Conservation (phyloP, 345 rosid species). For the Tarenaya hassleriana region DNA sequence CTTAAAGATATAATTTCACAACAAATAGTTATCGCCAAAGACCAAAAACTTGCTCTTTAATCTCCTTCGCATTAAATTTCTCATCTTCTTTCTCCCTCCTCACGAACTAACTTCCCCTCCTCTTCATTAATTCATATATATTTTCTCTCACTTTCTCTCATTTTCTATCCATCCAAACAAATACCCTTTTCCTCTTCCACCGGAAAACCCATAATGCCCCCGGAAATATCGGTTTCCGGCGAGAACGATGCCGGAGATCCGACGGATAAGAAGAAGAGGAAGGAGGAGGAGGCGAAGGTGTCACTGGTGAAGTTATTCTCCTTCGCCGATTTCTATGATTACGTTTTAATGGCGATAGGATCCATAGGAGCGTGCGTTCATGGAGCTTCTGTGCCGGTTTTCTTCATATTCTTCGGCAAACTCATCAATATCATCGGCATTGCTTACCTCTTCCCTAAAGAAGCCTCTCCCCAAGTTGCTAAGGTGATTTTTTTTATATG, state of each 20-base stretch:
- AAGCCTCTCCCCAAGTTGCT: constrained; percentile 81
- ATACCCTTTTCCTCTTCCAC: background rate
- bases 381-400: constrained; percentile 89
- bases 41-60: too few relatives aligned
- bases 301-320: constrained; percentile 60
- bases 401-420: constrained; percentile 89
- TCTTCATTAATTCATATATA: constrained; percentile 6
- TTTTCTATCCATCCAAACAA: constrained; percentile 14
- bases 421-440: constrained; percentile 69
- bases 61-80: too few relatives aligned
- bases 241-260: constrained; percentile 29
- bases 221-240: constrained; percentile 7
- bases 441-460: constrained; percentile 69
- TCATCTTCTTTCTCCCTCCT: too few relatives aligned
- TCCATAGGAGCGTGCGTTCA: constrained; percentile 85
- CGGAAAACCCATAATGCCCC: background rate
- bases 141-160: constrained; percentile 6
- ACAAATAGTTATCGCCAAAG: too few relatives aligned
- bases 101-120: too few relatives aligned
- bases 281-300: constrained; percentile 33
- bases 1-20: too few relatives aligned
- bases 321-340: constrained; percentile 80
- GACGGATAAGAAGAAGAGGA: constrained; percentile 18
- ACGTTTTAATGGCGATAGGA: constrained; percentile 67
- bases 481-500: constrained; percentile 43